phyloP scores from a whole-genome alignment of 2,329 filamentous ascomycete species.

The Alternaria brassicicola region DNA sequence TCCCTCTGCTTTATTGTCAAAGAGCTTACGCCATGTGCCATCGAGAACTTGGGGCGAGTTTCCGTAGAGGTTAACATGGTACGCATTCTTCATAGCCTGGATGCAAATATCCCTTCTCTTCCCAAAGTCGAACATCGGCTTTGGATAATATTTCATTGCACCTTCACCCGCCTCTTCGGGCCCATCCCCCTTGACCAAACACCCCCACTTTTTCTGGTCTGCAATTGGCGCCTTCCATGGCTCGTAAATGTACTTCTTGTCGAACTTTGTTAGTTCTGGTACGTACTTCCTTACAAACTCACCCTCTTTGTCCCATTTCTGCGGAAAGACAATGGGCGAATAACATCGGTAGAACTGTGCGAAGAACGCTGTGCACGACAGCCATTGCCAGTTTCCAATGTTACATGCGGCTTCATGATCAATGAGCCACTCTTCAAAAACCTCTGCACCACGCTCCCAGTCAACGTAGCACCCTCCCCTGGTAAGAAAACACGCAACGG shows the following conservation, averaged over 20 bases:
- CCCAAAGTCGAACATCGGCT: conserved; percentile 78
- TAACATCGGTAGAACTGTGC: conserved; percentile 74
- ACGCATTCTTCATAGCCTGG: conserved; percentile 72
- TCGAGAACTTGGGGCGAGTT: conserved; percentile 66
- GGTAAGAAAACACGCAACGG: conserved; percentile 82
- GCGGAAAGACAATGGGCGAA: conserved; percentile 71
- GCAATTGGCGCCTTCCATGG: conserved; percentile 74
- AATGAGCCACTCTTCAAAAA: conserved; percentile 77
- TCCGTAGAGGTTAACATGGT: conserved; percentile 68
- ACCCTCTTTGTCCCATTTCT: conserved; percentile 77
- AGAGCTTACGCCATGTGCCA: conserved; percentile 62
- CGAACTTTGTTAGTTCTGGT: conserved; percentile 67
- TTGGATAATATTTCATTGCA: conserved; percentile 64
- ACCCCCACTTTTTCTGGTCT: conserved; percentile 72
- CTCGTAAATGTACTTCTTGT: conserved; percentile 77
- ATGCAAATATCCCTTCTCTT: conserved; percentile 68
- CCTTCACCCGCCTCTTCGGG: conserved; percentile 44
- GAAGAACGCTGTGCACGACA: conserved; percentile 77
- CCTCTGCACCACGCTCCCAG: conserved; percentile 79
- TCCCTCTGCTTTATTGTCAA: conserved; percentile 55
- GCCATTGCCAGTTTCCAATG: conserved; percentile 79
- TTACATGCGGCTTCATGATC: conserved; percentile 79
- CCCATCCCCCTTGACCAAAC: conserved; percentile 60
- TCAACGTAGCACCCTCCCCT: conserved; percentile 77
- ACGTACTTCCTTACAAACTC: conserved; percentile 68